Evolutionary conservation across 1,284 basidiomycete genomes (phyloP), one percentile per base, ranked within the genome.

Genomic region (Ganoderma resinaceum): DNA sequence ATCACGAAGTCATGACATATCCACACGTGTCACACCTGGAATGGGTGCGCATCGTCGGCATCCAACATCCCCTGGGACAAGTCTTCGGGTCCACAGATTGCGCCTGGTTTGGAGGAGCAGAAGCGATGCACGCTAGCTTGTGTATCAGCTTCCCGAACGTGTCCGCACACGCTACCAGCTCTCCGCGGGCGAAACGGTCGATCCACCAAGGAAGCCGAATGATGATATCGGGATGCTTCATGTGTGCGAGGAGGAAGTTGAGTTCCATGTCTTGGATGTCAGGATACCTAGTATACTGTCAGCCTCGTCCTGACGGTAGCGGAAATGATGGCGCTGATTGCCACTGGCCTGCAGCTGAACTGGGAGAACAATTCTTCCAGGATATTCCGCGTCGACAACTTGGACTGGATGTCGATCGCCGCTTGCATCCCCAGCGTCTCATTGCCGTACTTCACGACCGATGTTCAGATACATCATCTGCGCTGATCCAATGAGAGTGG

Each of bases 341-440:
- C 3, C 4, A 65, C 67, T 37, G 2, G 71, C 72, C 65, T 70
- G 16, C 69, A 60, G 0, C 74, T 73, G 63, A 76, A 70, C 3
- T 6, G 40, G 23, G 72, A 73, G 64, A 76, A 75, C 0, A 76
- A 43, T 52, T 77, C 76, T 2, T 18, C 26, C 1, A 74, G 26
- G 29, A 71, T 64, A 57, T 72, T 76, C 2, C 71, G 58, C 16
- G 63, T 53, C 2, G 71, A 68, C 18, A 77, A 67, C 61, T 73
- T 70, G n/a, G 53, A 37, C n/a, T 35, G 18, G 33, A 75, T 68
- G 46, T 74, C 68, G 35, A 26, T 58, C 35, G 18, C 18, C 2
- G 74, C 74, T 11, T 65, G 65, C n/a, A 53, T 49, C 61, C 73
- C 66, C 35, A 77, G 66, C 2, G 63, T 62, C 23, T 64, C 35